phyloP scores from a whole-genome alignment of 2,329 filamentous ascomycete species.

The Tympanopsis confertula region DNA sequence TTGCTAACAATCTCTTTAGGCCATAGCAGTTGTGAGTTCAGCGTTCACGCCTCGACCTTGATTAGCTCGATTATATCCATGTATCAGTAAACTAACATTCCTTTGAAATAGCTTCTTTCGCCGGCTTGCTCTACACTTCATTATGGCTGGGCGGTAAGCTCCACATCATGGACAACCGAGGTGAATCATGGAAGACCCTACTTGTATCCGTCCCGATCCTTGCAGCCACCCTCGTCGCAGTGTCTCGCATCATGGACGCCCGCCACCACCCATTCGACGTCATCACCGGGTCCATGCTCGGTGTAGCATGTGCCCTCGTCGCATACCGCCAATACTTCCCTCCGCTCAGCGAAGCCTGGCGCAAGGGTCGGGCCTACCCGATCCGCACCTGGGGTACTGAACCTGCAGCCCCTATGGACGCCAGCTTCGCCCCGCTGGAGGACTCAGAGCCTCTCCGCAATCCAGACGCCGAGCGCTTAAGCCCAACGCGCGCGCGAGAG shows the following conservation, averaged over 20 bases:
- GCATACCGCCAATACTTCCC: constrained; percentile 50
- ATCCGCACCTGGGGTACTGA: constrained; percentile 43
- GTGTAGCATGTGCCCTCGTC: constrained; percentile 35
- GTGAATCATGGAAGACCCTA: constrained; percentile 47
- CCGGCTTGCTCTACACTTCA: constrained; percentile 45
- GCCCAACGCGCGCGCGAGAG: neutral
- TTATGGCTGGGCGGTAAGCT: constrained; percentile 47
- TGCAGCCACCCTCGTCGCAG: constrained; percentile 39
- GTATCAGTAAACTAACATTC: too few species aligned
- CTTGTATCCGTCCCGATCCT: constrained; percentile 39
- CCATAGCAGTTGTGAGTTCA: neutral
- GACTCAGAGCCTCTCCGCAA: neutral
- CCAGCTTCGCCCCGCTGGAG: constrained; percentile 1
- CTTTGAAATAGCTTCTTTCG: constrained; percentile 38
- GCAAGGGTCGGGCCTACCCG: constrained; percentile 45
- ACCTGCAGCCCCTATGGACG: constrained; percentile 16
- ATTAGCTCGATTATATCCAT: too few species aligned
- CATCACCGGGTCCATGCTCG: constrained; percentile 38
- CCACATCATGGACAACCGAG: constrained; percentile 45
- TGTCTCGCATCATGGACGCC: constrained; percentile 48
- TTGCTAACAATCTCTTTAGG: neutral
- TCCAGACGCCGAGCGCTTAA: neutral
- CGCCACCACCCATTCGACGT: constrained; percentile 51
- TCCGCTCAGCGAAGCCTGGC: constrained; percentile 37
- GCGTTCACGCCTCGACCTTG: too few species aligned